Evolutionary conservation across 192 early-diverging fungal genomes (phyloP).

Genomic region (Coemansia sp.): DNA sequence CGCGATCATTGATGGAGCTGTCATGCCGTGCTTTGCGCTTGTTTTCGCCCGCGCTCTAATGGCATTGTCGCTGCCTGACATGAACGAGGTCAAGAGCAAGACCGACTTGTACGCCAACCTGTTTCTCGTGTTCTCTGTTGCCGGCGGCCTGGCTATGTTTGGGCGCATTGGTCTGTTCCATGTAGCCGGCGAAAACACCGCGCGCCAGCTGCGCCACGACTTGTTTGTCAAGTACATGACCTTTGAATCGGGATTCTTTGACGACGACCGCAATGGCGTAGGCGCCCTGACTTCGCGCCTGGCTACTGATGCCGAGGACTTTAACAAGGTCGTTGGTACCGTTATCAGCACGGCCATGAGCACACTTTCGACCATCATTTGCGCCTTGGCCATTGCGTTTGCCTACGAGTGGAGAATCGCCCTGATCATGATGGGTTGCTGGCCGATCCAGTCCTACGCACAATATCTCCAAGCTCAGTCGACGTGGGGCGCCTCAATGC

Average conservation of each 20-base stretch:
- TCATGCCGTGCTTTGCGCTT: slow-evolving; percentile 80
- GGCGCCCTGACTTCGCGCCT: slow-evolving; percentile 72
- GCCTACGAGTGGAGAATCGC: slow-evolving; percentile 60
- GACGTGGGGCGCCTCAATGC: slow-evolving; percentile 42
- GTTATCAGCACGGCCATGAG: slow-evolving; percentile 36
- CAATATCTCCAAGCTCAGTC: slow-evolving; percentile 62
- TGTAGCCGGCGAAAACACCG: slow-evolving; percentile 63
- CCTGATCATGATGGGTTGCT: slow-evolving; percentile 61
- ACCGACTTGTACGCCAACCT: slow-evolving; percentile 39
- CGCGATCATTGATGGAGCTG: slow-evolving; percentile 58
- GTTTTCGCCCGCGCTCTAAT: slow-evolving; percentile 53
- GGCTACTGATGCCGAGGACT: slow-evolving; percentile 64
- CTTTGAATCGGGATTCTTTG: slow-evolving; percentile 76
- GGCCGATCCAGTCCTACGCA: slow-evolving; percentile 69
- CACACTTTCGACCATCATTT: slow-evolving; percentile 28
- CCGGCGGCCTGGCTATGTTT: slow-evolving; percentile 55
- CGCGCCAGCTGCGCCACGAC: slow-evolving; percentile 59
- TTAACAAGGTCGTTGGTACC: slow-evolving; percentile 50
- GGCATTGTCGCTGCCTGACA: slow-evolving; percentile 20
- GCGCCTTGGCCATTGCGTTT: slow-evolving; percentile 55
- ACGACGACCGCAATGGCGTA: slow-evolving; percentile 63
- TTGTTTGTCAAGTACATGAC: slow-evolving; percentile 64
- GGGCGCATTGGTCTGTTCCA: slow-evolving; percentile 58
- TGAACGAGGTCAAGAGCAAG: slow-evolving; percentile 27
- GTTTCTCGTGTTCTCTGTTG: slow-evolving; percentile 54